These are phyloP conservation scores for Cytospora leucostoma DNA, from an alignment of 2,329 filamentous ascomycete genomes.

Conservation along the genomic window DNA sequence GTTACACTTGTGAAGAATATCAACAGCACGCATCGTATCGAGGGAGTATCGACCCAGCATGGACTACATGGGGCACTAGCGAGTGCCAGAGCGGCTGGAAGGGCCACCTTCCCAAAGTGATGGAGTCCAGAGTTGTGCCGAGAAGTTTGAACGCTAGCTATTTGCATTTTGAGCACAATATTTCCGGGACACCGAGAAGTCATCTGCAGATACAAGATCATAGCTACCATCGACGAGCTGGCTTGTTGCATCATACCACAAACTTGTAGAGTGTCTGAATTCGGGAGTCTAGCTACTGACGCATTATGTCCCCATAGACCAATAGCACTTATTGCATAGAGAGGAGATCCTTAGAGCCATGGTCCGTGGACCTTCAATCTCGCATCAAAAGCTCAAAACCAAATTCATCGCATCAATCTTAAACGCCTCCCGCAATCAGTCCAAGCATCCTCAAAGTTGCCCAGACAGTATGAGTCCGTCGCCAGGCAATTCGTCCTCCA, in stretches of 20 bases:
- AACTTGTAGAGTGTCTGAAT: too few relatives aligned
- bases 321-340: too few relatives aligned
- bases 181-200: background rate
- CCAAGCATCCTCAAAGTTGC: background rate
- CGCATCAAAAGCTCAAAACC: background rate
- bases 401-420: background rate
- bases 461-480: background rate
- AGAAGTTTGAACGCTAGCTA: background rate
- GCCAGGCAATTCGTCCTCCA: background rate
- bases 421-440: background rate
- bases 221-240: background rate
- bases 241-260: background rate
- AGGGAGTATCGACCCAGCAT: slow-evolving; percentile 70
- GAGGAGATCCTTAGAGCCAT: background rate
- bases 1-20: slow-evolving; percentile 87
- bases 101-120: slow-evolving; percentile 10
- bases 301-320: too few relatives aligned
- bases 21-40: slow-evolving; percentile 79
- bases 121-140: background rate
- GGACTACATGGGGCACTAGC: slow-evolving; percentile 63
- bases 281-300: too few relatives aligned
- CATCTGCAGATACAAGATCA: background rate
- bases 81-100: slow-evolving; percentile 37
- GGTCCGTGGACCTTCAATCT: background rate
- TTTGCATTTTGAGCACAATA: background rate